Percentiles rank a stretch among this genome's conserved stretches.
Evolutionary conservation across 768 basidiomycete genomes (phyloP).

Genomic region (Tylopilus plumbeoviolaceoides): DNA sequence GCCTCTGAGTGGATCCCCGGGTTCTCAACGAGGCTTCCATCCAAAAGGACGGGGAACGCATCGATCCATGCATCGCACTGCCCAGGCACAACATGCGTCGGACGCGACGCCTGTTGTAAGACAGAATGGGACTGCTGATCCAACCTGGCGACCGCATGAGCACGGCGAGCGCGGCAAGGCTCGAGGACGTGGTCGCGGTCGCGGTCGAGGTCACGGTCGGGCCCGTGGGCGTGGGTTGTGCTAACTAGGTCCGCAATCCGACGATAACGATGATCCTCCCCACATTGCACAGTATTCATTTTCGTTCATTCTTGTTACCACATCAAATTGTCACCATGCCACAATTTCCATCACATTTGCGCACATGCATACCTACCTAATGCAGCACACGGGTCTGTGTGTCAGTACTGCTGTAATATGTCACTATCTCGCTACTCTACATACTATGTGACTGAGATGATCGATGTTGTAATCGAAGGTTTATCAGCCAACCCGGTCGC

Average conservation of each 20-base stretch:
- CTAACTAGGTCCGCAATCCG: constrained; percentile 19
- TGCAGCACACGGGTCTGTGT: constrained; percentile 15
- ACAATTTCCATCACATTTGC: constrained; percentile 18
- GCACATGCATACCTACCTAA: constrained; percentile 22
- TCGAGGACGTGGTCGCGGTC: constrained; percentile 38
- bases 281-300: constrained; percentile 17
- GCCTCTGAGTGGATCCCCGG: constrained; percentile 8
- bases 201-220: constrained; percentile 37
- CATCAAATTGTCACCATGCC: constrained; percentile 15
- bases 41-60: constrained; percentile 8
- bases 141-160: constrained; percentile 8
- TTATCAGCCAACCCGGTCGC: neutral
- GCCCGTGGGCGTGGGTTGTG: constrained; percentile 36
- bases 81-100: neutral
- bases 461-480: constrained; percentile 13
- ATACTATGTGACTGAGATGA: constrained; percentile 10
- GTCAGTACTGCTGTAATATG: constrained; percentile 11
- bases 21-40: constrained; percentile 3
- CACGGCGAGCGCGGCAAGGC: constrained; percentile 35
- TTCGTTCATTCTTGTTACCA: constrained; percentile 20
- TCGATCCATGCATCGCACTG: constrained; percentile 2
- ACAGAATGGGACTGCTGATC: constrained; percentile 10
- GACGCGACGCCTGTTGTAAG: constrained; percentile 5
- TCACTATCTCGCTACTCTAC: constrained; percentile 11
- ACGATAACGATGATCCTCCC: constrained; percentile 2